Conservation (phyloP, 2,329 filamentous ascomycete species). For the Fusarium sambucinum region DNA sequence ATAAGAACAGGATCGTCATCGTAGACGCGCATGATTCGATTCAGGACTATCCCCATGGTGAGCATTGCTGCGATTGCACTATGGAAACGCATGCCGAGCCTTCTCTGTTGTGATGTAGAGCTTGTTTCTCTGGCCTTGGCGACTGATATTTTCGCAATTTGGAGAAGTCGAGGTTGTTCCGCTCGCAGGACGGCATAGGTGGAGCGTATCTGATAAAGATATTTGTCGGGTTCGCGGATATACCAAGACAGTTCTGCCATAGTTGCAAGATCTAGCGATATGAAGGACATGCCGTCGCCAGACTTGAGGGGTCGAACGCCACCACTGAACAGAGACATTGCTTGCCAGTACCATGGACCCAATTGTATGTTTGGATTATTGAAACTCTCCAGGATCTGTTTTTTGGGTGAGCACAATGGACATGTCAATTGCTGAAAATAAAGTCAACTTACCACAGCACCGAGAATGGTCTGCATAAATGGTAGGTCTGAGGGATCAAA, state of each 20-base stretch:
- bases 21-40: constrained; percentile 6
- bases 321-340: neutral
- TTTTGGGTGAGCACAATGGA: fast-evolving
- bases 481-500: neutral
- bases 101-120: neutral
- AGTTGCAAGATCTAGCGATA: neutral
- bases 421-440: fast-evolving
- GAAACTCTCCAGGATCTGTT: constrained; percentile 20
- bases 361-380: neutral
- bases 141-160: neutral
- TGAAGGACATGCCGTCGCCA: constrained; percentile 1
- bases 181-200: neutral
- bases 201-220: constrained; percentile 20
- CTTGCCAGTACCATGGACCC: constrained; percentile 18
- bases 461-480: constrained; percentile 3
- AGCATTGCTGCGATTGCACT: constrained; percentile 3
- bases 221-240: neutral
- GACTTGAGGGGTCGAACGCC: neutral
- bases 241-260: constrained; percentile 16
- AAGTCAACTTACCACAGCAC: neutral
- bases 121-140: neutral
- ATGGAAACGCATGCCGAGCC: constrained; percentile 10
- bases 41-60: neutral
- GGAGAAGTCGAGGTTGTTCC: constrained; percentile 1
- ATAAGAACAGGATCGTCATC: neutral